phyloP scores from a whole-genome alignment of 768 basidiomycete species.

The Tricholoma hemisulphureum region DNA sequence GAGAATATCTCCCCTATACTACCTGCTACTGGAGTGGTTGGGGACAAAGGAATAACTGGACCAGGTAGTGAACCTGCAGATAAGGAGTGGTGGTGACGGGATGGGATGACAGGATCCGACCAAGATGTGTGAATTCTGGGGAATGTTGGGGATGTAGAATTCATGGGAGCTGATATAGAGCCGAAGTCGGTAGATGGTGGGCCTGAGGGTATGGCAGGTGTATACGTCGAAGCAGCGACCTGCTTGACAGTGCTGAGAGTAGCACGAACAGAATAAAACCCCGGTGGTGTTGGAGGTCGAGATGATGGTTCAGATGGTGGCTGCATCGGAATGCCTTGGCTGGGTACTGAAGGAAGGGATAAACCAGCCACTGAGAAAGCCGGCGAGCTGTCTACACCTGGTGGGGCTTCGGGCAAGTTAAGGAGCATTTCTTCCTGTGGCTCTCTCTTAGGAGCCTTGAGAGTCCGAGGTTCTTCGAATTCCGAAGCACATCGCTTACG shows the following conservation, averaged over 20 bases:
- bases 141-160: slow-evolving; percentile 23
- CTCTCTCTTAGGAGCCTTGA: slow-evolving; percentile 49
- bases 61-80: slow-evolving; percentile 37
- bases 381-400: slow-evolving; percentile 8
- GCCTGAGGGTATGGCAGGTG: slow-evolving; percentile 21
- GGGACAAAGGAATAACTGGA: slow-evolving; percentile 14
- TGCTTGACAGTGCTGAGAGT: slow-evolving; percentile 31
- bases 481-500: slow-evolving; percentile 47
- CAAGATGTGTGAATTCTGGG: slow-evolving; percentile 36
- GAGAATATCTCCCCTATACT: slow-evolving; percentile 18
- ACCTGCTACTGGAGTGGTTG: slow-evolving; percentile 15
- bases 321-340: slow-evolving; percentile 8
- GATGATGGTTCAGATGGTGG: slow-evolving; percentile 31
- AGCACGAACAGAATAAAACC: slow-evolving; percentile 27
- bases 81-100: slow-evolving; percentile 43
- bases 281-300: slow-evolving; percentile 37
- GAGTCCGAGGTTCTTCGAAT: slow-evolving; percentile 40
- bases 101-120: slow-evolving; percentile 38
- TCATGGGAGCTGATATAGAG: slow-evolving; percentile 15
- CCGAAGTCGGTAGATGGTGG: slow-evolving; percentile 21
- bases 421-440: slow-evolving; percentile 43
- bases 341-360: slow-evolving; percentile 7
- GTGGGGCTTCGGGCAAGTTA: slow-evolving; percentile 20
- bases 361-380: slow-evolving; percentile 16
- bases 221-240: slow-evolving; percentile 18